Conservation (phyloP, 768 basidiomycete genomes). For the Lepiota subincarnata region DNA sequence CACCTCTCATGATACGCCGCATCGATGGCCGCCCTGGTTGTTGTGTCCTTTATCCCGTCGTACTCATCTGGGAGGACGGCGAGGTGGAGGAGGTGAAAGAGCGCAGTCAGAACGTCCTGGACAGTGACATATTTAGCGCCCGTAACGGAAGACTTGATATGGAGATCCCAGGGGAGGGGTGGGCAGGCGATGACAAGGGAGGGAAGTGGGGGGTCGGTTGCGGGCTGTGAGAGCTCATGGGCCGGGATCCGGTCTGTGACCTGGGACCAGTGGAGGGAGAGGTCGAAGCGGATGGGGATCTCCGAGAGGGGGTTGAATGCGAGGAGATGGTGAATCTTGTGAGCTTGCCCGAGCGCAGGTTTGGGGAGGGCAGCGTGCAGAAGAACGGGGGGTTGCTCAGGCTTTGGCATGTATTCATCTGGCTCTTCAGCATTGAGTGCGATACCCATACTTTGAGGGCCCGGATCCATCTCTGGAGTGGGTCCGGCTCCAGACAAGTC, state of each 20-base stretch:
- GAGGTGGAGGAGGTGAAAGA: slow-evolving; percentile 45
- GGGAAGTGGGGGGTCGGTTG: slow-evolving; percentile 38
- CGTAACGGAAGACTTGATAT: slow-evolving; percentile 24
- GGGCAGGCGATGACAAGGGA: slow-evolving; percentile 31
- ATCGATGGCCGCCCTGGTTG: slow-evolving; percentile 32
- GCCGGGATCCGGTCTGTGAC: slow-evolving; percentile 20
- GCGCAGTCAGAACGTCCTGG: slow-evolving; percentile 43
- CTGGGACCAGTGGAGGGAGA: slow-evolving; percentile 28
- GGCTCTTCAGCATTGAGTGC: too few relatives aligned
- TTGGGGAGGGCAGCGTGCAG: background rate
- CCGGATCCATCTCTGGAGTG: too few relatives aligned
- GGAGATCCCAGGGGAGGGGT: slow-evolving; percentile 25
- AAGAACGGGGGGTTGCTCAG: background rate
- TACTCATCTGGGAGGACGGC: slow-evolving; percentile 44
- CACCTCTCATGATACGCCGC: slow-evolving; percentile 44
- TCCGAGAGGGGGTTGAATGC: slow-evolving; percentile 30
- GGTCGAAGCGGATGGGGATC: slow-evolving; percentile 35
- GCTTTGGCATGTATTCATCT: too few relatives aligned
- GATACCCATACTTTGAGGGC: too few relatives aligned
- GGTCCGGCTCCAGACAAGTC: too few relatives aligned
- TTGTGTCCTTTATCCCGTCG: slow-evolving; percentile 27
- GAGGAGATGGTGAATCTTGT: slow-evolving; percentile 39
- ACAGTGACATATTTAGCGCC: slow-evolving; percentile 37
- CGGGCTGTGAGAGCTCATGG: slow-evolving; percentile 34
- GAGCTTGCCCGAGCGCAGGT: slow-evolving; percentile 12